Evolutionary conservation across 2,329 filamentous ascomycete species (phyloP), one percentile per base, ranked within the genome.

Genomic region (Byssoonygena ceratinophila): DNA sequence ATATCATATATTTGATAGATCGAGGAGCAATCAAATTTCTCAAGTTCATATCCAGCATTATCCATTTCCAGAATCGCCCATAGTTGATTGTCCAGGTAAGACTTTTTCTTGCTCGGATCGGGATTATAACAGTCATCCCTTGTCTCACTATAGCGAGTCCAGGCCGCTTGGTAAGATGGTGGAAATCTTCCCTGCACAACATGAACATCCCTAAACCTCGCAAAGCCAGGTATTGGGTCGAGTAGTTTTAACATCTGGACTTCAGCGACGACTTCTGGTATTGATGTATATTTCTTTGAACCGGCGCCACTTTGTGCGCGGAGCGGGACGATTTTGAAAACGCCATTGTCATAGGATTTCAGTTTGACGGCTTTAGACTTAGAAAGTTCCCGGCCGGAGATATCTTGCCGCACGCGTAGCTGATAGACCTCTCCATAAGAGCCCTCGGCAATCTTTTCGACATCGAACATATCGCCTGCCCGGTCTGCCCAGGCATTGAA

Each of bases 31-130:
- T 61, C 58, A 27, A 72, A 68, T 16, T 69, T 70, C 41, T 78
- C 76, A 32, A 82, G 67, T 59, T 82, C 79, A 18, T 68, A 74
- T 1, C 81, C 81, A 0, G 81, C 81, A 60, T 83, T 78, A 59
- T 80, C 76, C 81, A 84, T 83, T 59, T 84, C 81, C 11, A 83
- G 70, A 12, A 83, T 74, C 0, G 78, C 78, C 79, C 80, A 84
- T 1, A 82, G 67, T 60, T 83, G 79, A 3, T 73, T 69, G 37
- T 76, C 72, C 0, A 71, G 67, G 55, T 80, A 81, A 36, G 72
- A 74, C 18, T 68, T 65, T 54, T 76, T 77, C 56, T 72, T 76
- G 5, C 70, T 70, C 3, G 78, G 79, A 55, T 82, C 77, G 0
- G 78, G 77, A 53, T 82, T 81, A 55, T 74, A 66, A 59, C 75